Conservation (phyloP, 1,284 basidiomycete species). For the Ustilago sp. region DNA sequence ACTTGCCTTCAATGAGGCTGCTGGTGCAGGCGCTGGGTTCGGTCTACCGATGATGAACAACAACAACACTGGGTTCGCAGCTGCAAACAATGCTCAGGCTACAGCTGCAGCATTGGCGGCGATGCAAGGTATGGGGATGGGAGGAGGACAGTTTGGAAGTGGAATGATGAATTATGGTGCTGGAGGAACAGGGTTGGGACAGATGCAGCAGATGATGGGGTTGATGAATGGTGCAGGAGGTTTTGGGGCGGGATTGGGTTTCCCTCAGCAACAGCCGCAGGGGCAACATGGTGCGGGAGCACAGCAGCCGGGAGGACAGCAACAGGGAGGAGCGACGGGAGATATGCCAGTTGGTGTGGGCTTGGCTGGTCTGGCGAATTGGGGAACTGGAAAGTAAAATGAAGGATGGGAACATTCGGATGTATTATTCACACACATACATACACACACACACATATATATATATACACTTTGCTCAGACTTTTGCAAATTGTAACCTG, state of each 20-base stretch:
- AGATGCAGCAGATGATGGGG: conserved; percentile 52
- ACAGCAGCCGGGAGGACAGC: conserved; percentile 22
- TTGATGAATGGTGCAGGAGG: conserved; percentile 31
- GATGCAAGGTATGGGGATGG: conserved; percentile 36
- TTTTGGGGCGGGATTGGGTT: conserved; percentile 22
- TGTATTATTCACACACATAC: not conserved
- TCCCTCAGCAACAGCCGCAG: conserved; percentile 21
- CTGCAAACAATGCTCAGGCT: conserved; percentile 25
- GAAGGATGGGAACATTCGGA: not conserved
- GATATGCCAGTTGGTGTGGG: conserved; percentile 53
- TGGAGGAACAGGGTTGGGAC: conserved; percentile 10
- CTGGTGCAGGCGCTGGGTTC: conserved; percentile 1
- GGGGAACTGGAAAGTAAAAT: conserved; percentile 40
- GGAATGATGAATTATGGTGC: conserved; percentile 24
- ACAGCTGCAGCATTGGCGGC: conserved; percentile 34
- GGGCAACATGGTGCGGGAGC: conserved; percentile 15
- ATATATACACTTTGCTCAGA: not conserved
- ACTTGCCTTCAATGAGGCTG: conserved; percentile 13
- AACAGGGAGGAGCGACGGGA: conserved; percentile 10
- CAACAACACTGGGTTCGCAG: conserved; percentile 19
- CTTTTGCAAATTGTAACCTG: conserved; percentile 14
- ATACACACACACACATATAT: too few species aligned
- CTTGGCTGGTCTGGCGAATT: conserved; percentile 40
- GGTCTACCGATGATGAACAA: conserved; percentile 45
- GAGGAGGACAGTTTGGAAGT: conserved; percentile 23